phyloP scores from a whole-genome alignment of 768 basidiomycete species.

The Lenzites betulinus region DNA sequence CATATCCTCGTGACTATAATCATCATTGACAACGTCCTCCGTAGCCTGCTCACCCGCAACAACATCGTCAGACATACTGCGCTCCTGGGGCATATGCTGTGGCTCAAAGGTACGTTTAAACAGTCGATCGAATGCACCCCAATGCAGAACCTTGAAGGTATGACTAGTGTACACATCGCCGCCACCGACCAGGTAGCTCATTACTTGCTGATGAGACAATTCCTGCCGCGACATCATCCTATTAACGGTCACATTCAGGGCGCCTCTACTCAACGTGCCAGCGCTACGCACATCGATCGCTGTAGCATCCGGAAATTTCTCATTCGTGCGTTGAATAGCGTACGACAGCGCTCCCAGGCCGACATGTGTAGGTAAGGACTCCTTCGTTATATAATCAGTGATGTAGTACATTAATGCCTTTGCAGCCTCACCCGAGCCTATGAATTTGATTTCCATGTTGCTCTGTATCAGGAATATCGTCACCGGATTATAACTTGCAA shows the following conservation, averaged over 20 bases:
- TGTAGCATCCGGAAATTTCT: not conserved
- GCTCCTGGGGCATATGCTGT: too few species aligned
- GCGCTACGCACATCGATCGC: too few species aligned
- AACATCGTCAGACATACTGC: too few species aligned
- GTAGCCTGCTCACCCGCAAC: too few species aligned
- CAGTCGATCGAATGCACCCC: not conserved
- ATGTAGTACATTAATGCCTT: slow-evolving; percentile 39
- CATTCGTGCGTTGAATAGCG: not conserved
- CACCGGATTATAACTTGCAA: not conserved
- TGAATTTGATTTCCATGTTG: slow-evolving; percentile 36
- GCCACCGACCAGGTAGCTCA: too few species aligned
- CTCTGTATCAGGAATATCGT: slow-evolving; percentile 16
- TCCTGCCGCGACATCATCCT: slow-evolving; percentile 24
- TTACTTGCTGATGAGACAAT: too few species aligned
- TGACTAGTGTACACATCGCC: slow-evolving; percentile 28
- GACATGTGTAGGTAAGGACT: slow-evolving; percentile 24
- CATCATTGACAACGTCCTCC: too few species aligned
- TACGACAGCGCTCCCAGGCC: slow-evolving; percentile 14
- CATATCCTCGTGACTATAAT: too few species aligned
- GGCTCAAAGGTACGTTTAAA: not conserved
- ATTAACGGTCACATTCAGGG: slow-evolving; percentile 15
- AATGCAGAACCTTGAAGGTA: slow-evolving; percentile 13
- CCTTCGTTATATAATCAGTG: slow-evolving; percentile 42
- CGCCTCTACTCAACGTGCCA: too few species aligned
- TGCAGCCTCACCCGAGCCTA: slow-evolving; percentile 35